These are phyloP conservation scores for Tetracladium setigerum DNA, from an alignment of 495 filamentous ascomycete genomes.

Conservation along the genomic window DNA sequence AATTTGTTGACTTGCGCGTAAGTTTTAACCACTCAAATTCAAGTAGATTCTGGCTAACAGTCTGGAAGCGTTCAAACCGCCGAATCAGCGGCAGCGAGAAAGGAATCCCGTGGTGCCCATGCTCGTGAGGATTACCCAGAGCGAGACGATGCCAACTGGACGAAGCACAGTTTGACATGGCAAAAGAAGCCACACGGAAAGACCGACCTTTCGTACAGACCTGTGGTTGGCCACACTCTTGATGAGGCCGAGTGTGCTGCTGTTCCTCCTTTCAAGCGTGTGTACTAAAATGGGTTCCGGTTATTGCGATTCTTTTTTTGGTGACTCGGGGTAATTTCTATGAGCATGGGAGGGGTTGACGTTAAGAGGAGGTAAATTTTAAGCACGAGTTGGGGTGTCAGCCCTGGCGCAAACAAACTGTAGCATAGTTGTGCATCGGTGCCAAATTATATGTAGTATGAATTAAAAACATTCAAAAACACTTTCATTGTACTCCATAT, in stretches of 20 bases:
- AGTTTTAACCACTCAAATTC: conserved; percentile 5
- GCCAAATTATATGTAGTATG: too few relatives aligned
- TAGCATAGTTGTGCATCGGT: too few relatives aligned
- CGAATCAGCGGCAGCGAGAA: conserved; percentile 72
- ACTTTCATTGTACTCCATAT: too few relatives aligned
- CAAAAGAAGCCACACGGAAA: conserved; percentile 82
- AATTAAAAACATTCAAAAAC: too few relatives aligned
- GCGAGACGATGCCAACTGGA: conserved; percentile 89
- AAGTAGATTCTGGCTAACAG: conserved; percentile 10
- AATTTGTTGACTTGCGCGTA: conserved; percentile 90
- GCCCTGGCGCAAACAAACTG: too few relatives aligned
- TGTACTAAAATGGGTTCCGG: too few relatives aligned
- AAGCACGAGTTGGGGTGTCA: too few relatives aligned
- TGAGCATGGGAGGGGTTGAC: too few relatives aligned
- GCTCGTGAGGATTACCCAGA: conserved; percentile 93
- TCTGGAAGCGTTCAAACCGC: conserved; percentile 69
- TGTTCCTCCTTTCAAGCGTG: conserved; percentile 82
- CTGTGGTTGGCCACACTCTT: conserved; percentile 67
- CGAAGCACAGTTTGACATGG: conserved; percentile 95
- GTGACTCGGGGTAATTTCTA: too few relatives aligned
- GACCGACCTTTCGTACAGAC: conserved; percentile 70
- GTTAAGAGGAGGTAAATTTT: too few relatives aligned
- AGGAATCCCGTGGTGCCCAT: conserved; percentile 92
- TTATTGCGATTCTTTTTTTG: too few relatives aligned
- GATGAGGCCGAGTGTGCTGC: conserved; percentile 86